Evolutionary conservation across 208 protist genomes (phyloP).

Genomic region (Trypanosoma vivax): DNA sequence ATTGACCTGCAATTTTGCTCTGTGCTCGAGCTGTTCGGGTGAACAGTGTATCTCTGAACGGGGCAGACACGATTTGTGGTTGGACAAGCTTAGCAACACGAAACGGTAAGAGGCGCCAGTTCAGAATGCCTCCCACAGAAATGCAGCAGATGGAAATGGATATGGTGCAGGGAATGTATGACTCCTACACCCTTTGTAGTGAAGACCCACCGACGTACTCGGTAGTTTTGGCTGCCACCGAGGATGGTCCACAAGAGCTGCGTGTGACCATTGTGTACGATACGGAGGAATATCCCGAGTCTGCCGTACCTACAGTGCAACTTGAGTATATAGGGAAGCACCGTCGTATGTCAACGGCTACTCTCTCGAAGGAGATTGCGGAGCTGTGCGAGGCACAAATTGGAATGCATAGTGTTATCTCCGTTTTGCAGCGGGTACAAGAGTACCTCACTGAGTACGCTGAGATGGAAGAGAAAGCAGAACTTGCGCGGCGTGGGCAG

Average conservation of each 20-base stretch:
- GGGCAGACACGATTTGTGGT: too few relatives aligned
- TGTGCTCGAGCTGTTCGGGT: too few relatives aligned
- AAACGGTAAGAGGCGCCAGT: neutral
- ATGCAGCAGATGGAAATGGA: conserved; percentile 90
- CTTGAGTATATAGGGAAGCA: conserved; percentile 68
- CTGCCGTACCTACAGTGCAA: conserved; percentile 33
- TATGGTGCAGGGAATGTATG: conserved; percentile 89
- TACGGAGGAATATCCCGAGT: conserved; percentile 64
- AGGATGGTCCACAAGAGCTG: conserved; percentile 71
- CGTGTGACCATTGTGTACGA: conserved; percentile 68
- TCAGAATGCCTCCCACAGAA: conserved; percentile 62
- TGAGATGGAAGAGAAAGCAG: conserved; percentile 63
- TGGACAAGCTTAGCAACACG: too few relatives aligned
- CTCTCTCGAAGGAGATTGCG: conserved; percentile 52
- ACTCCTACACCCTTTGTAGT: conserved; percentile 64
- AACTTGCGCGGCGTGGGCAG: conserved; percentile 61
- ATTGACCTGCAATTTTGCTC: too few relatives aligned
- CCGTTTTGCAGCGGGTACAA: conserved; percentile 69
- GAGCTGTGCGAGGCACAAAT: conserved; percentile 63
- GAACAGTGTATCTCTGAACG: too few relatives aligned
- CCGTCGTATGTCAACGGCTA: conserved; percentile 48
- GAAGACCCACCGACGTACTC: conserved; percentile 73
- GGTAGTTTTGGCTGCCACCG: conserved; percentile 51
- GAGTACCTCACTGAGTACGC: conserved; percentile 53
- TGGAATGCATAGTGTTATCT: conserved; percentile 63